Evolutionary conservation across 2,329 filamentous ascomycete species (phyloP), one percentile per base, ranked within the genome.

Genomic region (Tolypocladium paradoxum): DNA sequence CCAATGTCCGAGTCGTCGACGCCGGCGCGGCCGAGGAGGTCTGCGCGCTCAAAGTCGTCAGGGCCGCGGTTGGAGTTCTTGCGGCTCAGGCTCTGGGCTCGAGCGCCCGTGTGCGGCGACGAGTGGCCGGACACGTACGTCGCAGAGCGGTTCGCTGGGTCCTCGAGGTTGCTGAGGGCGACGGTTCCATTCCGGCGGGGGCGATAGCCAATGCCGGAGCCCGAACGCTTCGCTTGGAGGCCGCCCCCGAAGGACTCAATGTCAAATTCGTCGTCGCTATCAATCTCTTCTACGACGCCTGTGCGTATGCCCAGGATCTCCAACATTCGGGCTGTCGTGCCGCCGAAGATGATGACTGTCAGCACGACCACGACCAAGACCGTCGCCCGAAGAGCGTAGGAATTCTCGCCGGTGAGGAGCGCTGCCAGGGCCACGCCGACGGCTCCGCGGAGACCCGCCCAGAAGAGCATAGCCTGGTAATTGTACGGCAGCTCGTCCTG

Each of bases 381-480:
- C 0, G 93, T 99, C 7, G 93, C 93, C 61, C 90, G 87, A 36
- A 99, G 77, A 0, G 90, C 88, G 54, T 85, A 86, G 1, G 84
- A 84, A 64, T 95, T 93, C 51, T 84, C 82, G 47, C 91, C 93
- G 0, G 82, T 85, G 48, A 99, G 78, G 29, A 95, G 87, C 24
- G 92, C 92, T 34, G 93, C 93, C 48, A 99, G 77, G 2, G 93
- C 93, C 36, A 99, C 93, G 54, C 93, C 93, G 61, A 99, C 93
- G 48, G 93, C 93, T 62, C 93, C 93, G 57, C 93, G 88, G 33
- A 99, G 78, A 29, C 93, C 93, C 18, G 93, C 93, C 93, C 93
- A 99, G 73, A 95, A 99, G n/a, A 99, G 82, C 93, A 99, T 97
- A n/a, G 88, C 90, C 70, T 97, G 93, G 70, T 97, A 96, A 61